Evolutionary conservation across 495 filamentous ascomycete genomes (phyloP), one percentile per base, ranked within the genome.

Genomic region (Tuber indicum): DNA sequence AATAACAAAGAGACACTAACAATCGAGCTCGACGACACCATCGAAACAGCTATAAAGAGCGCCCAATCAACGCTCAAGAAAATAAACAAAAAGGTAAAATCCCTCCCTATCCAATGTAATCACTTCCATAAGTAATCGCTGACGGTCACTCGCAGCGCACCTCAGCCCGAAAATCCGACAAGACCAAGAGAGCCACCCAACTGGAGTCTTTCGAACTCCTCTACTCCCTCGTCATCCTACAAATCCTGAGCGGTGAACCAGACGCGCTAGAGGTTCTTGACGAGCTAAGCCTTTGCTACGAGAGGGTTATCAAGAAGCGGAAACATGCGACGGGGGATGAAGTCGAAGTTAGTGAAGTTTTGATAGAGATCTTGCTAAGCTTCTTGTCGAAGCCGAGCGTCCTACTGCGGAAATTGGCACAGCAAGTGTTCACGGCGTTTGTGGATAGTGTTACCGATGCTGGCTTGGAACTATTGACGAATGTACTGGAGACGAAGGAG

Each of bases 291-390:
- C 86, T 89, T 69, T 92, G 90, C 84, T 93, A 91, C 77, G 86
- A 92, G 71, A 91, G 91, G 74, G 82, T 88, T 80, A 52, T 79
- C 12, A 62, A 71, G 17, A 82, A 78, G n/a, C 46, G 75, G 12
- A 47, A 70, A 32, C 26, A 58, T 4, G 19, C 45, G 16, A 41
- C 32, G 9, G 75, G 46, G 9, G 88, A 89, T 76, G 88, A 89
- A 23, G 82, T 86, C 1, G 91, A 92, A 62, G 88, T 89, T 3
- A 90, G 92, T 0, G 91, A 92, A 80, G 89, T 92, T 32, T 84
- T 99, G 43, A 90, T 98, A 32, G 96, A 98, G 77, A 91, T 98
- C 72, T 85, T 99, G 23, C 86, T 99, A 16, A 91, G 92, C 79
- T 93, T 98, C 84, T 89, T 96, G 14, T 93, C 94, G 0, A 95